Base-by-base conservation (phyloP, 768 basidiomycete species). In the Boletus edulis region DNA sequence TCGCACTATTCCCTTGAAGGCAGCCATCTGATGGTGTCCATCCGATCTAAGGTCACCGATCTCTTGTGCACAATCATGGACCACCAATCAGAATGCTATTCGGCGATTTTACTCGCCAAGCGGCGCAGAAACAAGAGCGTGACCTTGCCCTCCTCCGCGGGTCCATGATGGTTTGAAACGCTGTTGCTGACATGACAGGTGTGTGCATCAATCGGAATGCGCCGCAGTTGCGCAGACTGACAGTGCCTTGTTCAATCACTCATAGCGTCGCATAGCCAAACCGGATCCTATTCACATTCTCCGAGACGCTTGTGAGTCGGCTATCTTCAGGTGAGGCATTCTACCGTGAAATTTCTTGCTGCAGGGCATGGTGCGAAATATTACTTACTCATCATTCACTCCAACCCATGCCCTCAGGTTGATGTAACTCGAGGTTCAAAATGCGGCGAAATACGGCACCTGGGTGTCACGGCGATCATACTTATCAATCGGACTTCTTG, bases 121-220 rank as follows among this genome's bases (percentile, higher is more conserved):
- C 41, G 52, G 43, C 34, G 17, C 10, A 52, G 51, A 24, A 54
- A 55, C 55, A 42, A 34, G 17, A 46, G 27, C 44, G 32, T 51
- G 56, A 57, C n/a, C 27, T 55, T 27, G 29, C 11, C 37, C 3
- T 54, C 49, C 65, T 69, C 67, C 67, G 66, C 67, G 62, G 65
- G 41, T 46, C 57, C 55, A 50, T 58, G 57, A 67, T 67, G 43
- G 56, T 62, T 58, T 67, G 58, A 58, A 56, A 54, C 50, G 40
- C 45, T 42, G 31, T 42, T 39, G 48, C 39, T 63, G 61, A 46
- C 49, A 22, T 55, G 24, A 49, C 66, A 55, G n/a, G 24, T 37
- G n/a, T 37, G 35, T 14, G 3, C 52, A 32, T 20, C 39, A 27
- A 20, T 38, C 27, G 29, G 43, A 13, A 24, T 43, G 17, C 40